Evolutionary conservation across 176 grass and related monocot genomes (phyloP).

Genomic region (Miscanthus lutarioriparius): DNA sequence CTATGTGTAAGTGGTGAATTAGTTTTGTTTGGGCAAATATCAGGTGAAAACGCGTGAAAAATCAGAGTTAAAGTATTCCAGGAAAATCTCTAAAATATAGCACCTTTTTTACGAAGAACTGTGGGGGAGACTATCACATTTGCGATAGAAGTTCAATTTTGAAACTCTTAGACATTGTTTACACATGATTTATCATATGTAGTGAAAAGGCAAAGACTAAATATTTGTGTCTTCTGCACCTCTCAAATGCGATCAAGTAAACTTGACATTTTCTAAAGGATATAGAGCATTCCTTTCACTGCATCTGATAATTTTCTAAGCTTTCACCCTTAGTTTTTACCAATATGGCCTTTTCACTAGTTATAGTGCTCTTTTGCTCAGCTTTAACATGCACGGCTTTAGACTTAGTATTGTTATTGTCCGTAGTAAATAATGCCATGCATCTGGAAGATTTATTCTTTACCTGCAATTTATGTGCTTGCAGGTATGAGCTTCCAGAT

Average conservation of each 20-base stretch:
- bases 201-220: not conserved
- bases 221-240: not conserved
- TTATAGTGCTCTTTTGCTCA: not conserved
- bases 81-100: not conserved
- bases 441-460: slow-evolving; percentile 19
- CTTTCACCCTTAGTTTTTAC: not conserved
- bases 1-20: slow-evolving; percentile 62
- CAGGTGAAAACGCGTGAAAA: slow-evolving; percentile 15
- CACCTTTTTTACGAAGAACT: not conserved
- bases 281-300: not conserved
- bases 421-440: slow-evolving; percentile 1
- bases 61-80: not conserved
- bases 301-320: not conserved
- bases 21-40: not conserved
- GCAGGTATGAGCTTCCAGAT: slow-evolving; percentile 95
- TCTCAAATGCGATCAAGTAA: not conserved
- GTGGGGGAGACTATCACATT: not conserved
- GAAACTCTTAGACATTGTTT: not conserved
- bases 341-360: not conserved
- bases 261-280: not conserved
- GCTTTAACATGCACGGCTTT: slow-evolving; percentile 17
- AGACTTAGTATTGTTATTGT: slow-evolving; percentile 12
- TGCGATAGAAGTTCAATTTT: not conserved
- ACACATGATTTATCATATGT: not conserved
- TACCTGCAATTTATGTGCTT: slow-evolving; percentile 41